Evolutionary conservation across 208 protist genomes (phyloP).

Genomic region (Trypanosoma avium): DNA sequence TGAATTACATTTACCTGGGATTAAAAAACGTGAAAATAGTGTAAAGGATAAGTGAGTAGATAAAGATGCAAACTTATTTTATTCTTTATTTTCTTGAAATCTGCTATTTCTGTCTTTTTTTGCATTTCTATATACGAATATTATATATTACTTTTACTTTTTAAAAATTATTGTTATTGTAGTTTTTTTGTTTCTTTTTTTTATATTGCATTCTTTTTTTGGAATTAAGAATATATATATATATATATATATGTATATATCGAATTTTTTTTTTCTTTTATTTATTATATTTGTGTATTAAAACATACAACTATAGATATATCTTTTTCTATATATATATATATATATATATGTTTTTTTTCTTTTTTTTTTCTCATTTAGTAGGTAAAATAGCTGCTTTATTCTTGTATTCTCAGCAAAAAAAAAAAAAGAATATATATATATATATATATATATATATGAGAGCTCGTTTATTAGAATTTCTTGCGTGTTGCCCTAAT

Average conservation of each 20-base stretch:
- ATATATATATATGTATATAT: background rate
- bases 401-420: no score
- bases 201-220: no score
- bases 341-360: background rate
- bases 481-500: background rate
- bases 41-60: background rate
- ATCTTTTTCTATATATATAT: background rate
- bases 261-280: background rate
- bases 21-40: conserved; percentile 4
- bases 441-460: no score
- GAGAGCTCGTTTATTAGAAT: background rate
- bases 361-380: background rate
- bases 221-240: background rate
- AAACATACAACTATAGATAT: background rate
- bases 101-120: conserved; percentile 10
- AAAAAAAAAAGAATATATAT: background rate
- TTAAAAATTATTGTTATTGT: no score
- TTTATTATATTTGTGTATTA: background rate
- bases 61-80: background rate
- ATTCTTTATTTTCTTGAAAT: background rate
- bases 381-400: no score
- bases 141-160: no score
- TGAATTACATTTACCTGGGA: conserved; percentile 35
- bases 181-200: no score
- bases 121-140: conserved; percentile 1